Percentiles rank a stretch among this genome's conserved stretches.
These are phyloP conservation scores for Polymyxa betae DNA, from an alignment of 208 protist genomes.

Conservation along the genomic window DNA sequence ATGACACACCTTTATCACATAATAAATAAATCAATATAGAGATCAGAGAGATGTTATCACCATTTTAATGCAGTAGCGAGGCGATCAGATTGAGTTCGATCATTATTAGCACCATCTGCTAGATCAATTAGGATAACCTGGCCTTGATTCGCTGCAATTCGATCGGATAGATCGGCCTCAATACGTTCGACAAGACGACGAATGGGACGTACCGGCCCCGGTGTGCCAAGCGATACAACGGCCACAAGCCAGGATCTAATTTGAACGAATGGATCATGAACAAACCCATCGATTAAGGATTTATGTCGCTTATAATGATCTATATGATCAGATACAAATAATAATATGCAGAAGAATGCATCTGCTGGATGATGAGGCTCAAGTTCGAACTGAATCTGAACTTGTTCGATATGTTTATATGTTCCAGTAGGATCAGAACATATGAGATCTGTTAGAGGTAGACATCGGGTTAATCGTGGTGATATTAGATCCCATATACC, in stretches of 20 bases:
- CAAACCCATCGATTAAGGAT: not conserved
- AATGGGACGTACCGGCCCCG: not conserved
- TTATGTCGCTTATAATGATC: not conserved
- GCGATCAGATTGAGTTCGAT: not conserved
- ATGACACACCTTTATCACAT: not conserved
- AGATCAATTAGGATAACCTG: not conserved
- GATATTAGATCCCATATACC: not conserved
- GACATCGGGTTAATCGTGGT: not conserved
- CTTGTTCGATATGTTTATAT: not conserved
- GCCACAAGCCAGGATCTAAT: not conserved
- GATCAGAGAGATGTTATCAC: not conserved
- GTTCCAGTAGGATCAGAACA: not conserved
- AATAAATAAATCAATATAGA: not conserved
- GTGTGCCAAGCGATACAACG: not conserved
- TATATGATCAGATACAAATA: not conserved
- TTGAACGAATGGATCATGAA: not conserved
- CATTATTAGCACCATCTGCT: not conserved
- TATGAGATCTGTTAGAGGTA: not conserved
- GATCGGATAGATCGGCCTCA: not conserved
- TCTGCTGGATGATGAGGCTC: not conserved
- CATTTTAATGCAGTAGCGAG: slow-evolving; percentile 5
- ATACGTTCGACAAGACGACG: not conserved
- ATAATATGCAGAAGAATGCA: not conserved
- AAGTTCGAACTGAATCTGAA: not conserved
- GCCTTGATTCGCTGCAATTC: not conserved